Percentiles rank a stretch among this genome's conserved stretches.
Conservation (phyloP, 2,329 filamentous ascomycete species). For the Aspergillus arachidicola region DNA sequence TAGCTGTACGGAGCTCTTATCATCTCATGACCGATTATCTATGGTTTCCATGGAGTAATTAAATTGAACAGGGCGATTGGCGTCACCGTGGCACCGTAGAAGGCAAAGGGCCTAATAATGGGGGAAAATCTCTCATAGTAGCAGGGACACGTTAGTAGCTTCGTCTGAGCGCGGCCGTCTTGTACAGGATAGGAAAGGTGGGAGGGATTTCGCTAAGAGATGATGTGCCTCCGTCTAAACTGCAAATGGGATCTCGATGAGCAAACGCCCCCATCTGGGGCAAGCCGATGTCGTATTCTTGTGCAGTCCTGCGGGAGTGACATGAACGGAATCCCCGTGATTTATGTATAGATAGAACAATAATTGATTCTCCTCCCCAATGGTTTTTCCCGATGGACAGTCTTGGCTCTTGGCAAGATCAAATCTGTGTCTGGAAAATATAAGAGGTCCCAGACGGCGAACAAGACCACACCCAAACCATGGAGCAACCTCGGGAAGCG, state of each 20-base stretch:
- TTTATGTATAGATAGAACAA: background rate
- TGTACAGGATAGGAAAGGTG: slow-evolving; percentile 3
- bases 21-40: background rate
- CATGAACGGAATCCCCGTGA: background rate
- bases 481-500: slow-evolving; percentile 6
- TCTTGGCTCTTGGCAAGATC: slow-evolving; percentile 2
- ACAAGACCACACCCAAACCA: background rate
- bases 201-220: slow-evolving; percentile 2
- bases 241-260: slow-evolving; percentile 1
- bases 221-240: slow-evolving; percentile 5
- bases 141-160: background rate
- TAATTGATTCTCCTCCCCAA: background rate
- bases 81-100: background rate
- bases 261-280: slow-evolving; percentile 1
- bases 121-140: slow-evolving; percentile 4
- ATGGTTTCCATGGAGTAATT: slow-evolving; percentile 5
- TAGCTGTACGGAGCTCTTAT: background rate
- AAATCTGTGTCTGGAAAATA: background rate
- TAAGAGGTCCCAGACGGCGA: background rate
- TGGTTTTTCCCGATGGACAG: background rate
- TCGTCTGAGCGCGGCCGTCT: slow-evolving; percentile 3
- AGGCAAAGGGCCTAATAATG: background rate
- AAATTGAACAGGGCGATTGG: background rate
- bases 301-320: background rate
- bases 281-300: slow-evolving; percentile 3